Percentiles rank a stretch among this genome's conserved stretches.
Evolutionary conservation across 306 rosid species (phyloP).

Genomic region (Vigna reflexopilosa): DNA sequence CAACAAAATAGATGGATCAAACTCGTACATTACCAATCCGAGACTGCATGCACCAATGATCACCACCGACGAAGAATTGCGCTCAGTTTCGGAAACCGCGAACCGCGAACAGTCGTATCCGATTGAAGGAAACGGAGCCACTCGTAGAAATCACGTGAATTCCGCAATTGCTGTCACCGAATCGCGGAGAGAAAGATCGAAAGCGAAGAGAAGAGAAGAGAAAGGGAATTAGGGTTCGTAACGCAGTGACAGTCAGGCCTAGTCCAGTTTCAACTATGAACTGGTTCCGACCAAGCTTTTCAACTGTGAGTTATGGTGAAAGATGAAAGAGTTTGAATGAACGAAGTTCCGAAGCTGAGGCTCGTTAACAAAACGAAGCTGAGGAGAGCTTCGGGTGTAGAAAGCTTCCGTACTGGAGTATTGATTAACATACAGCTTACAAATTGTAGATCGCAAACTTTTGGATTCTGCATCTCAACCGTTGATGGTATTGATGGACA

Average conservation of each 20-base stretch:
- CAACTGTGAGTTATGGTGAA: background rate
- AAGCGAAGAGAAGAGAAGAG: background rate
- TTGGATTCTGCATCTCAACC: background rate
- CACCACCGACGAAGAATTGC: constrained; percentile 42
- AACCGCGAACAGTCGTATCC: constrained; percentile 7
- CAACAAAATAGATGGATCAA: constrained; percentile 59
- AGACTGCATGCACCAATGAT: constrained; percentile 51
- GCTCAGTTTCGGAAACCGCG: constrained; percentile 41
- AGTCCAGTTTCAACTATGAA: constrained; percentile 15
- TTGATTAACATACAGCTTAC: background rate
- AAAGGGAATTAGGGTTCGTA: constrained; percentile 33
- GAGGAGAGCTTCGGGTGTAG: constrained; percentile 24
- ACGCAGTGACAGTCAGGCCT: constrained; percentile 28
- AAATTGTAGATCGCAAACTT: background rate
- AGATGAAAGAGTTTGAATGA: constrained; percentile 41
- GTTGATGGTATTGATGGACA: background rate
- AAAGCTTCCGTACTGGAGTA: background rate
- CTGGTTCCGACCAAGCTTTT: constrained; percentile 43
- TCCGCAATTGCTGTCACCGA: constrained; percentile 29
- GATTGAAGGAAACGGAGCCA: constrained; percentile 12
- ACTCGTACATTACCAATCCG: constrained; percentile 55
- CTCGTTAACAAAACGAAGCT: constrained; percentile 35
- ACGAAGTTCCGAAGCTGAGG: constrained; percentile 51
- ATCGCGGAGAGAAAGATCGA: constrained; percentile 32
- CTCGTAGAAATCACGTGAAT: constrained; percentile 24